Percentiles rank a stretch among this genome's conserved stretches.
phyloP scores from a whole-genome alignment of 179 eudicot species.

The Beta corolliflora region DNA sequence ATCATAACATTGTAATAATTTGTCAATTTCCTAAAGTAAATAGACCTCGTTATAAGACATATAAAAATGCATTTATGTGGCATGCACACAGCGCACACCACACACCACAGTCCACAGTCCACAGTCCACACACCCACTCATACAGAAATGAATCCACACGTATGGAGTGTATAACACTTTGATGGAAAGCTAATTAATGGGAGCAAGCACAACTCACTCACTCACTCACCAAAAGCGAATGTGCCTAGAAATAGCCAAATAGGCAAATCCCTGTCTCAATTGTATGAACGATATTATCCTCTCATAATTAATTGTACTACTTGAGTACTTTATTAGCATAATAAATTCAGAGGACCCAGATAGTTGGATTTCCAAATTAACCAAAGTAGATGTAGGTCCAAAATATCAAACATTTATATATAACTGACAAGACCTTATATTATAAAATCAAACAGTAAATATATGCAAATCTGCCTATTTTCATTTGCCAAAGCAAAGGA shows the following conservation, averaged over 20 bases:
- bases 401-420: neutral
- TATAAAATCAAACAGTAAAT: neutral
- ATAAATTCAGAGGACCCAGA: neutral
- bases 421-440: neutral
- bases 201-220: neutral
- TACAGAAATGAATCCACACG: neutral
- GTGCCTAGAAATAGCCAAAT: neutral
- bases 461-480: conserved; percentile 17
- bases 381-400: conserved; percentile 1
- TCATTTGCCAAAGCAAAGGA: conserved; percentile 35
- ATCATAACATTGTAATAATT: neutral
- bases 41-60: no score
- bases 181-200: neutral
- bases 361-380: conserved; percentile 1
- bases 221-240: conserved; percentile 1
- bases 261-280: conserved; percentile 10
- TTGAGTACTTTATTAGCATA: neutral
- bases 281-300: conserved; percentile 7
- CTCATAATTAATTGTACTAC: neutral
- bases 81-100: neutral
- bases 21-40: no score
- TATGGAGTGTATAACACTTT: neutral
- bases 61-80: no score
- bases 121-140: neutral
- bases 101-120: no score